Evolutionary conservation across 179 eudicot genomes (phyloP), one percentile per base, ranked within the genome.

Genomic region (Beta lomatogona): DNA sequence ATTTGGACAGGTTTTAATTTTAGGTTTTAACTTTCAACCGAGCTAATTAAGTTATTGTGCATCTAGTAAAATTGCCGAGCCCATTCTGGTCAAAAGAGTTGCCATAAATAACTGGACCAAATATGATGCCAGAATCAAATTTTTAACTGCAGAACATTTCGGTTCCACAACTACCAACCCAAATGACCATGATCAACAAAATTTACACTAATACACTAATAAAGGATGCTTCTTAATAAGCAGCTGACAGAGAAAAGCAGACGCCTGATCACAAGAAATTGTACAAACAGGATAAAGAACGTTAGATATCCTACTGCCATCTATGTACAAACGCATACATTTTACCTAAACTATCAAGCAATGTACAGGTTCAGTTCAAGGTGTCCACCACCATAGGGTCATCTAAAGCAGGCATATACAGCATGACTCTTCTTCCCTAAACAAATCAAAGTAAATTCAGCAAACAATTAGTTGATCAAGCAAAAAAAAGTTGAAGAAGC

Each of bases 291-390:
- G 57, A 2, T n/a, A n/a, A n/a, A n/a, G n/a, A n/a, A n/a, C n/a
- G n/a, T n/a, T n/a, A n/a, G n/a, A n/a, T 53, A 53, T 45, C 79
- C 41, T 46, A 73, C 21, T 48, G 15, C 54, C 15, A 41, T 44
- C 53, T 81, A 64, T 77, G 63, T 45, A 55, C 70, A 58, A 25
- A 11, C 77, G 46, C 22, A 53, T 19, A 57, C 65, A n/a, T 36
- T 53, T 73, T 22, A 28, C 70, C 77, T 80, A 80, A 64, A 64
- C 46, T 25, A 72, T 59, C 31, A 50, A 46, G 64, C 64, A 76
- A 82, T 82, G 73, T 82, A 82, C 84, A 82, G 54, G 52, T 48
- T 76, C 77, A 58, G 25, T 48, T 36, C 25, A 60, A n/a, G n/a
- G 66, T 81, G 44, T 22, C 76, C 53, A 72, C 31, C 82, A 57